Conservation (phyloP, 345 rosid genomes). For the Eucalyptus curtisii region DNA sequence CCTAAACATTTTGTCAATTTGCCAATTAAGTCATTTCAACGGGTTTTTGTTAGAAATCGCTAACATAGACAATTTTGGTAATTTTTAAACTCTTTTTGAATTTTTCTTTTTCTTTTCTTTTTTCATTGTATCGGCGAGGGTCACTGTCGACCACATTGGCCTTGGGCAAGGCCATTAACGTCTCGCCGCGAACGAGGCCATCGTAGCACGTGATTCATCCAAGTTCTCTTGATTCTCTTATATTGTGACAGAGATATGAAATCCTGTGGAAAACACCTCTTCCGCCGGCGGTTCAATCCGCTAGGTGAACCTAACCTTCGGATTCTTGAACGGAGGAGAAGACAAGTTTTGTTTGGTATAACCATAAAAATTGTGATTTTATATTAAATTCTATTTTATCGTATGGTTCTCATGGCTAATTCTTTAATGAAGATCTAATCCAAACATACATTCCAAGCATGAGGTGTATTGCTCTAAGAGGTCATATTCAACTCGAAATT, state of each 20-base stretch:
- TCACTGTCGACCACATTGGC: rapidly evolving
- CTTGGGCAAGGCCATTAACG: no score
- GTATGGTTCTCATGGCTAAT: neutral
- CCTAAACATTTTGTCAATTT: neutral
- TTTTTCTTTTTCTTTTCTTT: rapidly evolving
- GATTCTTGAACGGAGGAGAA: neutral
- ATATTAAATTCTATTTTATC: neutral
- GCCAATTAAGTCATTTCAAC: rapidly evolving
- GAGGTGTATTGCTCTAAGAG: neutral
- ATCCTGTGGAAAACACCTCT: neutral
- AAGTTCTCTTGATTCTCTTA: neutral
- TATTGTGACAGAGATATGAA: neutral
- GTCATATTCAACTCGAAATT: neutral
- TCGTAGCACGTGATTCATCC: no score
- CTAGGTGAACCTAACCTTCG: neutral
- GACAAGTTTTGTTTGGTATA: neutral
- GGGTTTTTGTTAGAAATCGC: rapidly evolving
- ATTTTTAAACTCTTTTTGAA: no score
- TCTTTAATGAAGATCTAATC: neutral
- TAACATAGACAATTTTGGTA: no score
- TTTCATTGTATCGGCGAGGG: neutral
- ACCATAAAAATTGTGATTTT: neutral
- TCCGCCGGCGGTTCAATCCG: neutral
- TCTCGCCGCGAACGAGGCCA: no score
- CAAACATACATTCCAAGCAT: neutral